Conservation (phyloP, 345 rosid species). For the Hibiscus syriacus region DNA sequence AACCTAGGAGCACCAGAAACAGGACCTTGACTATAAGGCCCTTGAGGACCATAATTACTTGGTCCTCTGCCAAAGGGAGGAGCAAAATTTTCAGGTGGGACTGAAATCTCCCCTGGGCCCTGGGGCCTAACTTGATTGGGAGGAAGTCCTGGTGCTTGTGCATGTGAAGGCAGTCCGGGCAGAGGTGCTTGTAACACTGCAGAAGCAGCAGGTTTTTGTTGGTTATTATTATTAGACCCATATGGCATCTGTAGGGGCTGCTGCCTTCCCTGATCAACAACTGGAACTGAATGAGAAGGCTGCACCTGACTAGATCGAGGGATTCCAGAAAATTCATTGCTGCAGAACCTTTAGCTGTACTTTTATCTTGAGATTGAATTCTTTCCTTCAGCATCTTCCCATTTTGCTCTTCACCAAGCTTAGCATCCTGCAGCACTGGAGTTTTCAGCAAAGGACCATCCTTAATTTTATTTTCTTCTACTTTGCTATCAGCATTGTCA, state of each 20-base stretch:
- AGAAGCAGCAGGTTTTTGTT: slow-evolving; percentile 35
- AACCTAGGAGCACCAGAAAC: slow-evolving; percentile 11
- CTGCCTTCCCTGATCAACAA: no score
- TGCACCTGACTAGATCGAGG: slow-evolving; percentile 25
- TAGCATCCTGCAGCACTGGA: slow-evolving; percentile 22
- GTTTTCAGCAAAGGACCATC: slow-evolving; percentile 19
- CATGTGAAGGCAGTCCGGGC: slow-evolving; percentile 28
- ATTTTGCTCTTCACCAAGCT: slow-evolving; percentile 19
- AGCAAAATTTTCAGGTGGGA: slow-evolving; percentile 23
- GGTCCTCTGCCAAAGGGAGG: slow-evolving; percentile 34
- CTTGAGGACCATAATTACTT: slow-evolving; percentile 28
- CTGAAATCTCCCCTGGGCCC: slow-evolving; percentile 18
- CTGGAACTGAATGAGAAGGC: no score
- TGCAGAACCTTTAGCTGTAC: slow-evolving; percentile 21
- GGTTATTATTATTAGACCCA: slow-evolving; percentile 27
- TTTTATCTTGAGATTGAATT: slow-evolving; percentile 19
- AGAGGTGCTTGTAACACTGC: slow-evolving; percentile 30
- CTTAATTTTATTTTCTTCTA: slow-evolving; percentile 23
- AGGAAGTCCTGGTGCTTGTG: slow-evolving; percentile 24
- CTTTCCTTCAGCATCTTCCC: slow-evolving; percentile 17
- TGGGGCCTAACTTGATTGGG: no score
- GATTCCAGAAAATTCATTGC: slow-evolving; percentile 6
- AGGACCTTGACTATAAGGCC: slow-evolving; percentile 21
- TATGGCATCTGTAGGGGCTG: slow-evolving; percentile 15
- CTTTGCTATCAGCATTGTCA: slow-evolving; percentile 17